phyloP scores from a whole-genome alignment of 2,329 filamentous ascomycete species.

The Penicillium sp. region DNA sequence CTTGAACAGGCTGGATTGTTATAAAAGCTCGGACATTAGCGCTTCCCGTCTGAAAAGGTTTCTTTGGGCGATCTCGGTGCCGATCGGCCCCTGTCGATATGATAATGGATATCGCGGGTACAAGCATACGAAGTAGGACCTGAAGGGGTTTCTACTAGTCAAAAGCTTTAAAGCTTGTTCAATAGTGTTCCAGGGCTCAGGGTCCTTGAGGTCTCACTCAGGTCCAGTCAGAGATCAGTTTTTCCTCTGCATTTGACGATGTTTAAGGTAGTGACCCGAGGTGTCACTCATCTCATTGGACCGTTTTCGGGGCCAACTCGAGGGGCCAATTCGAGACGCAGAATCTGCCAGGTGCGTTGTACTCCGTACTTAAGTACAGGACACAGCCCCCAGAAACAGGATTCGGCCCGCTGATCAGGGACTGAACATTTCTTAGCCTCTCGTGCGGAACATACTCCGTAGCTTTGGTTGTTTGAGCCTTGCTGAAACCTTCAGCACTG shows the following conservation, averaged over 20 bases:
- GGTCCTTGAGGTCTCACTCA: too few relatives aligned
- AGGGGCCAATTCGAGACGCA: neutral
- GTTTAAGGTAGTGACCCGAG: neutral
- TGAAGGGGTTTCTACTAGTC: neutral
- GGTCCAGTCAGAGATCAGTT: too few relatives aligned
- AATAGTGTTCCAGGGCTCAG: conserved; percentile 5
- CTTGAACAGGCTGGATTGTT: neutral
- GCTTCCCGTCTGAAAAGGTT: conserved; percentile 1
- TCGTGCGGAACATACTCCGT: neutral
- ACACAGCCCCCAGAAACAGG: neutral
- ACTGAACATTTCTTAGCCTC: neutral
- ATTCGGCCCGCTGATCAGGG: neutral
- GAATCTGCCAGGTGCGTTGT: neutral
- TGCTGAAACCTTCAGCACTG: neutral
- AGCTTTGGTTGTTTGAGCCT: neutral
- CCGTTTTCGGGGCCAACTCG: neutral
- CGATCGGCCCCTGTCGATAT: conserved; percentile 15
- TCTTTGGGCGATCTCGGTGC: conserved; percentile 3
- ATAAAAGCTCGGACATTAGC: neutral
- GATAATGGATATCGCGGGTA: neutral
- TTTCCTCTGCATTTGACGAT: too few relatives aligned
- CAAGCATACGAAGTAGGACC: neutral
- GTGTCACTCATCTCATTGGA: neutral
- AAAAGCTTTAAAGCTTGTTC: neutral
- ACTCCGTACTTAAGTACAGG: neutral